phyloP scores from a whole-genome alignment of 805 yeast genomes.

The Kockiozyma suomiensis region DNA sequence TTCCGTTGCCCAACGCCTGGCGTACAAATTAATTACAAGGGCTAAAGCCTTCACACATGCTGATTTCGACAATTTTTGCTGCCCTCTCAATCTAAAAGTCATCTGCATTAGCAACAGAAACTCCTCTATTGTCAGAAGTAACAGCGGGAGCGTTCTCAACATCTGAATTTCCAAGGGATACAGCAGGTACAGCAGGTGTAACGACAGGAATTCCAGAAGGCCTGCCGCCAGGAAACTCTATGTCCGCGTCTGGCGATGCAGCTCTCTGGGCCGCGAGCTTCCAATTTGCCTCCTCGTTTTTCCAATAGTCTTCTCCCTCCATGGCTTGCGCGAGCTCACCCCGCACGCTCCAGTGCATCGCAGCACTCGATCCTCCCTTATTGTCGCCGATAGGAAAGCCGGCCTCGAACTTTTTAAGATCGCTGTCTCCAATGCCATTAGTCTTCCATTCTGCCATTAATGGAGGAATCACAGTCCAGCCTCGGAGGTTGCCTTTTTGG shows the following conservation, averaged over 20 bases:
- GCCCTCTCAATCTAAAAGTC: too few relatives aligned
- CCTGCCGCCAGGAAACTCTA: too few relatives aligned
- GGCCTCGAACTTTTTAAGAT: not conserved
- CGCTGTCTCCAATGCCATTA: constrained; percentile 9
- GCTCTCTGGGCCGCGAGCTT: not conserved
- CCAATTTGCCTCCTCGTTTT: constrained; percentile 7
- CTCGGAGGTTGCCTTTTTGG: constrained; percentile 12
- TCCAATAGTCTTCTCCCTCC: constrained; percentile 15
- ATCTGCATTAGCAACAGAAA: too few relatives aligned
- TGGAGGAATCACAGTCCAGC: constrained; percentile 16
- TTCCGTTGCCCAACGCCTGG: too few relatives aligned
- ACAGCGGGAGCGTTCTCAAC: too few relatives aligned
- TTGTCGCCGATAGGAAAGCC: not conserved
- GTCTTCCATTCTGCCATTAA: constrained; percentile 23
- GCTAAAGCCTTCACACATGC: too few relatives aligned
- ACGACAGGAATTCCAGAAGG: too few relatives aligned
- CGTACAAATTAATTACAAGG: too few relatives aligned
- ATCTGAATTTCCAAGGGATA: too few relatives aligned
- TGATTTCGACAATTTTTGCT: too few relatives aligned
- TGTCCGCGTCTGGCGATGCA: not conserved
- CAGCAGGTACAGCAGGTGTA: too few relatives aligned
- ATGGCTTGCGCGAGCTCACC: not conserved
- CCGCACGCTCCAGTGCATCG: constrained; percentile 10
- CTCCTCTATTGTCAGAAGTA: too few relatives aligned
- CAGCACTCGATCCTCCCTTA: constrained; percentile 6